These are phyloP conservation scores for Podila epicladia DNA, from an alignment of 192 early-diverging fungal species.

Conservation along the genomic window DNA sequence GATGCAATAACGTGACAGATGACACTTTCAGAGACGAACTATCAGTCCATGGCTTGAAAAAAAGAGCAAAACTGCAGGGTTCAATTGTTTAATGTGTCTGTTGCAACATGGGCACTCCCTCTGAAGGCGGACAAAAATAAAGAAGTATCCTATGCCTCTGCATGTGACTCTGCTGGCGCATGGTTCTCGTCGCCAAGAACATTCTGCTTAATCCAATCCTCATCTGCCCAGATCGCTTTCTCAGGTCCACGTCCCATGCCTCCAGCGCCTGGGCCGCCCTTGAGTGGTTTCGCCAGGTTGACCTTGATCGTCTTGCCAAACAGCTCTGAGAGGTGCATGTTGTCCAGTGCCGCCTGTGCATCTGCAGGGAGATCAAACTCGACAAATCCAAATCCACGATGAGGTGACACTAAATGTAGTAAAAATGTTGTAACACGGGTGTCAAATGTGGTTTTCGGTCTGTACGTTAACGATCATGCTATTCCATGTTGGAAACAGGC, in stretches of 20 bases:
- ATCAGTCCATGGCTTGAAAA: too few relatives aligned
- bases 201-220: constrained; percentile 48
- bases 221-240: constrained; percentile 50
- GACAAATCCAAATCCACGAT: constrained; percentile 96
- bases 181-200: constrained; percentile 20
- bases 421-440: not conserved
- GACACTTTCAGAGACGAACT: too few relatives aligned
- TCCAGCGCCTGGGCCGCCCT: constrained; percentile 54
- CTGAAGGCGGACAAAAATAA: not conserved
- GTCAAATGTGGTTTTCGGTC: not conserved
- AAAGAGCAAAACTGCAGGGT: too few relatives aligned
- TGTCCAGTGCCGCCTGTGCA: constrained; percentile 90
- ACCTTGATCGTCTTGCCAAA: constrained; percentile 91
- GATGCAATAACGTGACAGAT: too few relatives aligned
- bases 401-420: constrained; percentile 61
- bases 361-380: constrained; percentile 90
- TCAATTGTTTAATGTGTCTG: too few relatives aligned
- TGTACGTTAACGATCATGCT: constrained; percentile 1
- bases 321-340: constrained; percentile 93
- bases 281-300: constrained; percentile 78
- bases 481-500: too few relatives aligned
- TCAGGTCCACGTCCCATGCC: constrained; percentile 45
- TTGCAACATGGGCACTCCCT: too few relatives aligned
- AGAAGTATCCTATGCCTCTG: not conserved
- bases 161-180: not conserved